Evolutionary conservation across 257 asterid genomes (phyloP), one percentile per base, ranked within the genome.

Genomic region (Paulownia fortunei): DNA sequence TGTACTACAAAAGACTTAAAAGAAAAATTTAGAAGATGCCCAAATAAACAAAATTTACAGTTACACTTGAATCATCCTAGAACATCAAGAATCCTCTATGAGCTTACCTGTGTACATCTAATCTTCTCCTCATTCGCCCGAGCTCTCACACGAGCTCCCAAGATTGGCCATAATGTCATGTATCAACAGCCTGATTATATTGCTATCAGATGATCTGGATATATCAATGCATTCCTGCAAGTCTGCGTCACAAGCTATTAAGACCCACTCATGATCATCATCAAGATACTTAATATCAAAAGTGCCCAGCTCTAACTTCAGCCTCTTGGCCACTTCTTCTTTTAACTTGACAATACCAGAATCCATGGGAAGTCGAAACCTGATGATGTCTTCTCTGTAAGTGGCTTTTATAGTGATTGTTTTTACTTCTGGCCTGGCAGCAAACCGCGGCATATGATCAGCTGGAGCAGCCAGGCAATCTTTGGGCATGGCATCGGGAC

Each of bases 241-340:
- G 73, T 94, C 98, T 2, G 91, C 91, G 47, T 94, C 94, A 42
- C 95, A 91, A 0, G 84, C 87, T 1, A 94, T 89, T 8, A 89
- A 82, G 41, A 94, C 98, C 99, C 98, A 94, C 77, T 94, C 99
- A 0, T 87, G 94, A 58, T 92, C 99, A 55, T 92, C 97, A 24
- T 92, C 99, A 6, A 89, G 87, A 81, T 94, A 90, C 84, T 92
- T 94, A 23, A 94, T 84, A 72, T 92, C 94, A 0, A 92, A 94
- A 0, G 93, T 92, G n/a, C 96, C 99, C 66, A 66, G 13, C 83
- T 91, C 98, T 70, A 94, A 39, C 80, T 87, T 91, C 56, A 94
- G 80, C 87, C 98, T 84, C 87, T 91, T 94, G 7, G 88, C 92
- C 75, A 92, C 95, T 82, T 91, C 97, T 82, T 94, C 97, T 80